These are phyloP conservation scores for Rhodotorula sp. DNA, from an alignment of 1,284 basidiomycete genomes.

Conservation along the genomic window DNA sequence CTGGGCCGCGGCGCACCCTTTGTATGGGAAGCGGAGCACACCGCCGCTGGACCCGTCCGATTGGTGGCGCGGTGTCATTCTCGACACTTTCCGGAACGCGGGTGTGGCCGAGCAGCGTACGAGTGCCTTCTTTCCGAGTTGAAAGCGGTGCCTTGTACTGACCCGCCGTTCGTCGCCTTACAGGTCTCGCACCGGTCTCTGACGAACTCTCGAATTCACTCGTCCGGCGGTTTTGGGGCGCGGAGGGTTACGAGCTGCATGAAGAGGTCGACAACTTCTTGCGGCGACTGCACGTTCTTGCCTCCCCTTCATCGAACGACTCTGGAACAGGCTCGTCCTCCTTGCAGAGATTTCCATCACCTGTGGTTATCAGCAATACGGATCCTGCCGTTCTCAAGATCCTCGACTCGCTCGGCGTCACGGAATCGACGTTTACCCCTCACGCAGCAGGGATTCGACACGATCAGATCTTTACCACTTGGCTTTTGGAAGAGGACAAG, in stretches of 20 bases:
- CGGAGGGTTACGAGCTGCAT: constrained; percentile 38
- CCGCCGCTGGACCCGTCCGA: constrained; percentile 31
- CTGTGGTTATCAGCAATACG: constrained; percentile 37
- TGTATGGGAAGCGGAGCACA: constrained; percentile 41
- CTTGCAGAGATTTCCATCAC: neutral
- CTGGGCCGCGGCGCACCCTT: constrained; percentile 24
- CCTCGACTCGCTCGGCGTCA: constrained; percentile 33
- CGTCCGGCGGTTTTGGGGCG: constrained; percentile 38
- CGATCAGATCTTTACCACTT: constrained; percentile 32
- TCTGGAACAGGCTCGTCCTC: neutral
- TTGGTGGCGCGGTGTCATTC: constrained; percentile 43
- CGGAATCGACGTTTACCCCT: neutral
- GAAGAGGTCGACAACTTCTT: constrained; percentile 33
- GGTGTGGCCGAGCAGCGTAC: constrained; percentile 27
- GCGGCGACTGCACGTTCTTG: constrained; percentile 2
- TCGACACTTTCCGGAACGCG: constrained; percentile 34
- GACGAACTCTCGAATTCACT: constrained; percentile 17
- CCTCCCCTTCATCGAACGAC: neutral
- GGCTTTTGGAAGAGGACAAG: constrained; percentile 30
- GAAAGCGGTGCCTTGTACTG: too few relatives aligned
- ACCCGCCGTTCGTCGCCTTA: neutral
- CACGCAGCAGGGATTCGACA: constrained; percentile 8
- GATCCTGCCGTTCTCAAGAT: constrained; percentile 35
- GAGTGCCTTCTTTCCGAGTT: neutral
- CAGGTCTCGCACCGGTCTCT: constrained; percentile 16